phyloP scores from a whole-genome alignment of 2,329 filamentous ascomycete genomes.

The Capronia epimyces region DNA sequence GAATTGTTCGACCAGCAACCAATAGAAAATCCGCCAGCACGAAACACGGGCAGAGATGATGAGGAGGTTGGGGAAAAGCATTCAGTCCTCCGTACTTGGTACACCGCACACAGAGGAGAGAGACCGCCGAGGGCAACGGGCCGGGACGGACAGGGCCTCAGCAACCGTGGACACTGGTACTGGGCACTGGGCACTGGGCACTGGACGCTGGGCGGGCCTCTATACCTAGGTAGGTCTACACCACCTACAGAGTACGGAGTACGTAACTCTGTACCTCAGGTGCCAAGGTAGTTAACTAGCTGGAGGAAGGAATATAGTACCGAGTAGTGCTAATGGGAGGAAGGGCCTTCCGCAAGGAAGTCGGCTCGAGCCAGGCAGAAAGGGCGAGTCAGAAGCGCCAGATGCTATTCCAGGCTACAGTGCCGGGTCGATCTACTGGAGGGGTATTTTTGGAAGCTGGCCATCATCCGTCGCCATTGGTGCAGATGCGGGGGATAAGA shows the following conservation, averaged over 20 bases:
- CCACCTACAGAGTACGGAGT: too few species aligned
- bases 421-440: too few species aligned
- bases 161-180: too few species aligned
- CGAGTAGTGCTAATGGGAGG: not conserved
- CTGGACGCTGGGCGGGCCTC: too few species aligned
- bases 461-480: slow-evolving; percentile 4
- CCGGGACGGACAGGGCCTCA: slow-evolving; percentile 6
- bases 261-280: too few species aligned
- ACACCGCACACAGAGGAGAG: slow-evolving; percentile 3
- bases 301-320: too few species aligned
- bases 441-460: slow-evolving; percentile 21
- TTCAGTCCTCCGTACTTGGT: too few species aligned
- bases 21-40: slow-evolving; percentile 13
- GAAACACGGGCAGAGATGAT: not conserved
- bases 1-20: slow-evolving; percentile 1
- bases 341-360: slow-evolving; percentile 6
- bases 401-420: slow-evolving; percentile 21
- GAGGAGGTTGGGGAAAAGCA: slow-evolving; percentile 14
- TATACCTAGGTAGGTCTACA: too few species aligned
- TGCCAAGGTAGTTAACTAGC: slow-evolving; percentile 11
- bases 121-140: slow-evolving; percentile 8
- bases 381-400: slow-evolving; percentile 20
- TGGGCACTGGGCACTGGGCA: too few species aligned
- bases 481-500: slow-evolving; percentile 7
- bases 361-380: slow-evolving; percentile 20